These are phyloP conservation scores for Aristolochia contorta DNA, from an alignment of 164 flowering plant genomes.

Conservation along the genomic window DNA sequence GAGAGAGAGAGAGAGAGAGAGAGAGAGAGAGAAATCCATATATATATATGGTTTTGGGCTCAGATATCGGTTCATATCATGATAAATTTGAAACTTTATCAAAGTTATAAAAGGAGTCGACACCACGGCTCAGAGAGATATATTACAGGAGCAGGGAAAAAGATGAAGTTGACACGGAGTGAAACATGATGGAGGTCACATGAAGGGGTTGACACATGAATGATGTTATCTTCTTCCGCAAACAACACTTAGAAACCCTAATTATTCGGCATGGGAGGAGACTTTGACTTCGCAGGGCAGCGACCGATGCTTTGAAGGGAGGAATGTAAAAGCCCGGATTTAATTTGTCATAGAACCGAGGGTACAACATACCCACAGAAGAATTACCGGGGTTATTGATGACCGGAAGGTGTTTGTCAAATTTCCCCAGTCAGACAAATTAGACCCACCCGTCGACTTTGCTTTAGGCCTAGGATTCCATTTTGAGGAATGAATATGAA, in stretches of 20 bases:
- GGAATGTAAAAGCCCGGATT: neutral
- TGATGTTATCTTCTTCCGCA: slow-evolving; percentile 36
- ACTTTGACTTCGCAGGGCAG: slow-evolving; percentile 16
- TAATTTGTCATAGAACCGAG: neutral
- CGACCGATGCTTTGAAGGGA: slow-evolving; percentile 4
- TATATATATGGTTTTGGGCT: too few species aligned
- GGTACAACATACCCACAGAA: neutral
- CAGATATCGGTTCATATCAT: neutral
- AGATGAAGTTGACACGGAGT: slow-evolving; percentile 1
- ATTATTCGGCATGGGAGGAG: slow-evolving; percentile 18
- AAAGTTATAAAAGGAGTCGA: neutral
- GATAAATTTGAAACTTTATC: neutral
- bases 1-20: too few species aligned
- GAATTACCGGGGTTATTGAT: neutral
- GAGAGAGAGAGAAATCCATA: too few species aligned
- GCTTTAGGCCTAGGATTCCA: slow-evolving; percentile 15
- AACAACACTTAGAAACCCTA: slow-evolving; percentile 30
- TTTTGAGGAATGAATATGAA: neutral
- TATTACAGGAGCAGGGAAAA: neutral
- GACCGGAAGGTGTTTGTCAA: neutral
- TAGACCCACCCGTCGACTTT: neutral
- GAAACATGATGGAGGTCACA: slow-evolving; percentile 22
- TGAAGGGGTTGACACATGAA: slow-evolving; percentile 21
- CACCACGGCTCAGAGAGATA: neutral
- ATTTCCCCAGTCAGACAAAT: neutral